Evolutionary conservation across 1,284 basidiomycete genomes (phyloP).

Genomic region (Cystobasidium slooffiae): DNA sequence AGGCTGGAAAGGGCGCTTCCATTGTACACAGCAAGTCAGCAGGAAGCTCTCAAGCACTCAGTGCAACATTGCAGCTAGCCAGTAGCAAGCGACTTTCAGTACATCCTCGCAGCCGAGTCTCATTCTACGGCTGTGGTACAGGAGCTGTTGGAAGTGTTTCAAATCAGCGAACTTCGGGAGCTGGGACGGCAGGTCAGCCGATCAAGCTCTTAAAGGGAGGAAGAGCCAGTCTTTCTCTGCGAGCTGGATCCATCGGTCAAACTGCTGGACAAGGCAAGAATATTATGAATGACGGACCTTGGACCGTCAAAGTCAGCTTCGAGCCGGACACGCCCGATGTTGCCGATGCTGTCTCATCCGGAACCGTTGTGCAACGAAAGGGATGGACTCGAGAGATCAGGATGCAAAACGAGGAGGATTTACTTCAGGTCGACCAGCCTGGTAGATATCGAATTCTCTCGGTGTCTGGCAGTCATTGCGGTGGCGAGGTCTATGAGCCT

Average conservation of each 20-base stretch:
- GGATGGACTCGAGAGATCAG: slow-evolving; percentile 68
- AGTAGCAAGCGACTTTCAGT: slow-evolving; percentile 69
- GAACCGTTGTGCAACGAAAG: slow-evolving; percentile 58
- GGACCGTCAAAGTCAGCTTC: slow-evolving; percentile 69
- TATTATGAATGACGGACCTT: slow-evolving; percentile 69
- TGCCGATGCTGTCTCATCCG: slow-evolving; percentile 31
- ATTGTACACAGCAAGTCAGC: slow-evolving; percentile 13
- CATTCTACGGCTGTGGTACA: slow-evolving; percentile 66
- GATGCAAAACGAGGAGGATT: slow-evolving; percentile 61
- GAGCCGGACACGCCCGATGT: slow-evolving; percentile 59
- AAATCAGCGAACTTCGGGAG: background rate
- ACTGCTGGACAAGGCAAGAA: slow-evolving; percentile 64
- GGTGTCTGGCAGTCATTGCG: slow-evolving; percentile 74
- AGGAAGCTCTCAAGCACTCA: slow-evolving; percentile 6
- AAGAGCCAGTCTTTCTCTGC: slow-evolving; percentile 64
- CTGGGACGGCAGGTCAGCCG: slow-evolving; percentile 69
- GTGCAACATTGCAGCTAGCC: slow-evolving; percentile 5
- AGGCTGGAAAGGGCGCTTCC: slow-evolving; percentile 9
- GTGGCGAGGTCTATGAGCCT: slow-evolving; percentile 79
- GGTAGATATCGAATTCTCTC: slow-evolving; percentile 81
- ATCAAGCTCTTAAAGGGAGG: slow-evolving; percentile 74
- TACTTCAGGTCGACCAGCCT: slow-evolving; percentile 66
- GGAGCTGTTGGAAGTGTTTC: slow-evolving; percentile 2
- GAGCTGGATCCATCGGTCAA: slow-evolving; percentile 63
- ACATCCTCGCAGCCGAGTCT: slow-evolving; percentile 72